Evolutionary conservation across 2,329 filamentous ascomycete genomes (phyloP), one percentile per base, ranked within the genome.

Genomic region (Cryphonectria radicalis): DNA sequence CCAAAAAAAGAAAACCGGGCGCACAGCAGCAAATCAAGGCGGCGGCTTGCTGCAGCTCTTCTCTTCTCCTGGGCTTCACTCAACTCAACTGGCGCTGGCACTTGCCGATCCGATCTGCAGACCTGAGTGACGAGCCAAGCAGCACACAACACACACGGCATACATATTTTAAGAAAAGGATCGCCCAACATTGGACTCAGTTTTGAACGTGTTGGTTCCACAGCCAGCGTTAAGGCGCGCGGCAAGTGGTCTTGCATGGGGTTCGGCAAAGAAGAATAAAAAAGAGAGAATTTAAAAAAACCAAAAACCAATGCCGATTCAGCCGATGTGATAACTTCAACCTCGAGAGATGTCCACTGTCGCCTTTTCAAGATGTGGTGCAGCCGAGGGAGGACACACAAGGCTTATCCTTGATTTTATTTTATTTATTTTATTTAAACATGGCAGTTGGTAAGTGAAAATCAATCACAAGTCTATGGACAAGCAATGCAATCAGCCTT

Each of bases 21-120:
- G 35, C 32, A 43, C n/a, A 46, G 37, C 10, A 62, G 62, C 62
- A 63, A 63, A 63, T 42, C 62, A 63, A 42, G 43, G 32, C 32
- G 32, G 32, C 32, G 43, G 43, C 43, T 22, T 32, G n/a, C 35
- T 42, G 50, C 11, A n/a, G 22, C 50, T 25, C 25, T 22, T 53
- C 3, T 14, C 14, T 42, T 42, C 11, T 42, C 42, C 42, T 11
- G 8, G 37, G 37, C 2, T 40, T 40, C 10, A 11, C 37, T 13
- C 37, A 0, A 11, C 37, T 13, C 37, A 0, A 1, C 37, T 50
- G 46, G 46, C 46, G 46, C 46, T 50, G 46, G 46, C 8, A 22
- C n/a, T 6, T 50, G 46, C 22, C 19, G 46, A 50, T 50, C 46
- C 8, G 46, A 50, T 50, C 22, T 19, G 17, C 43, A 46, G 37